Base-by-base conservation (phyloP, 164 flowering plant genomes). In the Pachysandra terminalis region DNA sequence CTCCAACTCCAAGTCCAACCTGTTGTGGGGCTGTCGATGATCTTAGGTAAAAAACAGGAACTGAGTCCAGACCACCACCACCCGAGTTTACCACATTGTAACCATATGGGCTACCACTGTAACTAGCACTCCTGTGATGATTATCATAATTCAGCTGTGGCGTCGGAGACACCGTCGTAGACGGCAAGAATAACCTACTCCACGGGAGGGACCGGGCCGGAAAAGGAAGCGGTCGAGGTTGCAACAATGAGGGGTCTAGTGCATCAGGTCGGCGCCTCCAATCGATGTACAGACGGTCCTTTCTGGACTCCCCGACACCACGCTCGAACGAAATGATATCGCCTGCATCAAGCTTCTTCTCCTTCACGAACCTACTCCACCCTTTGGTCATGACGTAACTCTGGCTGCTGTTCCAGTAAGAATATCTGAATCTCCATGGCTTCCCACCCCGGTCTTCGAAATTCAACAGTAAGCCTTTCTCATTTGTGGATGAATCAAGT, bases 381-480 rank as follows among this genome's bases (percentile, higher is more conserved):
- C 98, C 98, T 77, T 94, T 94, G 28, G 98, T 94, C 95, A 94
- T 91, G n/a, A 94, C 98, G 66, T 94, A 94, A 84, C 98, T 94
- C 79, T 94, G 98, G 83, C 96, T 90, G 76, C 98, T 94, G 70
- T 91, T 91, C 98, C 98, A 94, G 73, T 94, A 94, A 5, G 98
- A 94, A 76, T 94, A 94, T 9, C 97, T 73, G 74, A 94, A 94
- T 25, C 96, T 61, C 98, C 98, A 94, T 1, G 87, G 78, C 80
- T 90, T 91, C 32, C 97, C 97, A 19, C 72, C 74, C 22, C 88
- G 72, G 72, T 94, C 98, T 71, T 94, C 97, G 73, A 94, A 94
- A 58, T 80, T 85, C n/a, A 94, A 61, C 9, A 90, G 78, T 2
- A 91, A 79, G 0, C 98, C 98, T 55, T 90, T 90, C 63, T 91